Evolutionary conservation across 139 green algal species (phyloP), one percentile per base, ranked within the genome.

Genomic region (Chlorokybus atmophyticus): DNA sequence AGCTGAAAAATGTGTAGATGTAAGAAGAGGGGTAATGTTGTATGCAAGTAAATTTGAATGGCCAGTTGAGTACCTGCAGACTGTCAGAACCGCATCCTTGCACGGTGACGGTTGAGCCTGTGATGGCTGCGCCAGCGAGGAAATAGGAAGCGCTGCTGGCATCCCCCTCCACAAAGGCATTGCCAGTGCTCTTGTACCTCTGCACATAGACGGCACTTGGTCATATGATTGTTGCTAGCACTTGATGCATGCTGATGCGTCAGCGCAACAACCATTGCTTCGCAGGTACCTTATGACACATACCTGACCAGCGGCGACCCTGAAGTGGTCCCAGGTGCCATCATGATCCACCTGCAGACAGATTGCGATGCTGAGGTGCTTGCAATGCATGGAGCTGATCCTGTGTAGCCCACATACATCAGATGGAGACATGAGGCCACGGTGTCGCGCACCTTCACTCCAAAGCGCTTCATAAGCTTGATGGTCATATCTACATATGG

Each of bases 401-500:
- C 38, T 44, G 38, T 10, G 38, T 10, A 17, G 38, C 17, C 17
- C 14, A 44, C 14, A 44, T 10, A 17, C 38, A 44, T 10, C 14
- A 17, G 17, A 44, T 10, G 38, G 38, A 21, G 38, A n/a, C n/a
- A 44, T 44, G 35, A 44, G 35, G 35, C 35, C 35, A 14, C 10
- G 10, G 35, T 44, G 35, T 21, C 14, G 35, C 35, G 10, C 14
- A 44, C 47, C 47, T 8, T 14, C 23, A 32, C 39, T 58, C 54
- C 35, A 14, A 44, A 52, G 14, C 62, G 28, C 78, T 94, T 76
- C 91, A 98, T 97, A 3, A 98, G 82, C 67, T 87, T 85, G 27
- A 96, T 69, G 0, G 91, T 98, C 91, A 98, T 98, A 64, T 95
- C 84, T 31, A 98, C 85, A 62, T 98, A 98, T 0, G 91, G 90